A percentile compares a stretch with the other conserved stretches of the same genome.
Conservation (phyloP, 257 asterid genomes). For the Nicotiana attenuata region DNA sequence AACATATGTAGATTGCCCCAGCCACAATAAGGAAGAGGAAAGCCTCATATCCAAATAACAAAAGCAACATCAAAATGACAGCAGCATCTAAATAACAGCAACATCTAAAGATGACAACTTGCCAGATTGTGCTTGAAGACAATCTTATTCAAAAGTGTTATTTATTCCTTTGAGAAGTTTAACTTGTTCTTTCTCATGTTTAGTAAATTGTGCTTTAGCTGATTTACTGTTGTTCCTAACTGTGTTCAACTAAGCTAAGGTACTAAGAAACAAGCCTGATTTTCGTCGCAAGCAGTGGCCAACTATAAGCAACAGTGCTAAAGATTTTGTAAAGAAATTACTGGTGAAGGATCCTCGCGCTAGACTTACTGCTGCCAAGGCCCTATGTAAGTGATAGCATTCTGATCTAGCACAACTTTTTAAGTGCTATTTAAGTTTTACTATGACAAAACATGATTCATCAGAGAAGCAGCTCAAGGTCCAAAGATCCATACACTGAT, state of each 20-base stretch:
- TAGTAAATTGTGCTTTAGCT: background rate
- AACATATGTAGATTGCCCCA: no score
- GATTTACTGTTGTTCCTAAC: background rate
- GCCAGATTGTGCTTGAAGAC: no score
- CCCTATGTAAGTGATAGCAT: slow-evolving; percentile 49
- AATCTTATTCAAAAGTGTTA: background rate
- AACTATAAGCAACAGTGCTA: no score
- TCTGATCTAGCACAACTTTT: slow-evolving; percentile 8
- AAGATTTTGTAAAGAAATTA: no score
- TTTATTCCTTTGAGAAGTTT: background rate
- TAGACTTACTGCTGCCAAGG: slow-evolving; percentile 7
- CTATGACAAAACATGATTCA: background rate
- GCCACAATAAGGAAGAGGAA: no score
- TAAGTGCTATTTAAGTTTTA: background rate
- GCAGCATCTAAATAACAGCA: no score
- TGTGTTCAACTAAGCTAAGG: slow-evolving; percentile 21
- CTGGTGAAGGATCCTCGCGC: no score
- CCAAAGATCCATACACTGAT: background rate
- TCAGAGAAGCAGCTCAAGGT: background rate
- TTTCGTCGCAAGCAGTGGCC: slow-evolving; percentile 78
- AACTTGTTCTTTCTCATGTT: background rate
- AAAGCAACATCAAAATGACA: no score
- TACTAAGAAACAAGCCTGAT: slow-evolving; percentile 77
- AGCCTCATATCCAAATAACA: no score
- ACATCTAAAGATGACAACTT: no score